phyloP scores from a whole-genome alignment of 2,329 filamentous ascomycete species.

The Verticillium albo-atrum region DNA sequence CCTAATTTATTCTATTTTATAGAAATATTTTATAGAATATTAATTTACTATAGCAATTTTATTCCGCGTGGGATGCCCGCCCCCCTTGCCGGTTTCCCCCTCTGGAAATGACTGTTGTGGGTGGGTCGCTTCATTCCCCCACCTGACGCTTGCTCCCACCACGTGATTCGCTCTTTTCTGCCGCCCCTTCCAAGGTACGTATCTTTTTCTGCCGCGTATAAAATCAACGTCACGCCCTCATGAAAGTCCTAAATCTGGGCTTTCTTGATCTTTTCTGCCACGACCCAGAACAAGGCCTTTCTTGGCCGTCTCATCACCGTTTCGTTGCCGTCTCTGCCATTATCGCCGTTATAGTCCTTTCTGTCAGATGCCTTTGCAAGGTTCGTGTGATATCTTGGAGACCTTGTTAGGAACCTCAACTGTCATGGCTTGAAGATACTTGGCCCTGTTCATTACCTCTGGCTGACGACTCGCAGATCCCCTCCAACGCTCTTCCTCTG shows the following conservation, averaged over 20 bases:
- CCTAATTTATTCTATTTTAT: no score
- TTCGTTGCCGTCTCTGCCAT: not conserved
- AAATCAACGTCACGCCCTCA: not conserved
- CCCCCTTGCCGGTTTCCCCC: not conserved
- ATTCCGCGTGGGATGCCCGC: not conserved
- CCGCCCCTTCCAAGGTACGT: not conserved
- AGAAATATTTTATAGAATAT: not conserved
- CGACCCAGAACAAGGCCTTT: not conserved
- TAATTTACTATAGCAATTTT: not conserved
- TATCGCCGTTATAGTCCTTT: not conserved
- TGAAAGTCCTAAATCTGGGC: not conserved
- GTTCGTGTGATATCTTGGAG: not conserved
- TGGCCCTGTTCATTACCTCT: not conserved
- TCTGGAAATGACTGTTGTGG: not conserved
- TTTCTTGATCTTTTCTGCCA: not conserved
- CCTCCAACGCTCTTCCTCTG: not conserved
- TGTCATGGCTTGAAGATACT: not conserved
- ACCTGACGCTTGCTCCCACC: not conserved
- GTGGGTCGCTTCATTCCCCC: not conserved
- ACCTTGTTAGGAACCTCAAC: not conserved
- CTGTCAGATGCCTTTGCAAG: not conserved
- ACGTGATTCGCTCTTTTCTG: not conserved
- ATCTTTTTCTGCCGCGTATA: slow-evolving; percentile 2
- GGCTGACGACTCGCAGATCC: not conserved
- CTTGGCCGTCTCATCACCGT: not conserved